phyloP scores from a whole-genome alignment of 2,329 filamentous ascomycete genomes.

The Xylariaceae sp. region DNA sequence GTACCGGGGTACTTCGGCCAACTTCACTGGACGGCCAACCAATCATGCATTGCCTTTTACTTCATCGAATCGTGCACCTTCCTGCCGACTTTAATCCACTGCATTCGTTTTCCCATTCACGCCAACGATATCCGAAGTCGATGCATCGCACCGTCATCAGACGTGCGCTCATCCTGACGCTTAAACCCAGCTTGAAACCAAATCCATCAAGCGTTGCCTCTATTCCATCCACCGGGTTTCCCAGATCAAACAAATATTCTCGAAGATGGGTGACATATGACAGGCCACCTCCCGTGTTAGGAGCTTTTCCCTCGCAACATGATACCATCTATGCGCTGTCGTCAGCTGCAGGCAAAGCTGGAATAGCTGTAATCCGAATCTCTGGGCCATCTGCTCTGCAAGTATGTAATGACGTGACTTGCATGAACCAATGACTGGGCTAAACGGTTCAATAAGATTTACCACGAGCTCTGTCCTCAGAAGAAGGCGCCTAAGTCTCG shows the following conservation, averaged over 20 bases:
- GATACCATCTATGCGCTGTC: constrained; percentile 91
- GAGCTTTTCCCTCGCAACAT: constrained; percentile 21
- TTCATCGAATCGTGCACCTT: not conserved
- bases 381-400: constrained; percentile 71
- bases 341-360: constrained; percentile 77
- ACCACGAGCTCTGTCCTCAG: constrained; percentile 46
- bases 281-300: constrained; percentile 1
- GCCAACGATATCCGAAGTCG: constrained; percentile 6
- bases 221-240: not conserved
- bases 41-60: constrained; percentile 10
- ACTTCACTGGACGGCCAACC: not conserved
- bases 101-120: not conserved
- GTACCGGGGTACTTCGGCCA: not conserved
- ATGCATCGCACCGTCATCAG: constrained; percentile 26
- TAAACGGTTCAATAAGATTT: constrained; percentile 39
- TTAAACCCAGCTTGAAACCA: not conserved
- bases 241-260: not conserved
- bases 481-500: constrained; percentile 44
- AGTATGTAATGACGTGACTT: constrained; percentile 13
- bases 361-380: constrained; percentile 84
- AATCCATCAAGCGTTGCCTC: constrained; percentile 1
- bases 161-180: constrained; percentile 13
- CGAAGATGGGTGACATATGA: constrained; percentile 5
- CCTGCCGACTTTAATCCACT: constrained; percentile 3
- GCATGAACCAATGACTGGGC: constrained; percentile 7